Conservation (phyloP, 345 rosid species). For the Cardamine chenopodiifolia region DNA sequence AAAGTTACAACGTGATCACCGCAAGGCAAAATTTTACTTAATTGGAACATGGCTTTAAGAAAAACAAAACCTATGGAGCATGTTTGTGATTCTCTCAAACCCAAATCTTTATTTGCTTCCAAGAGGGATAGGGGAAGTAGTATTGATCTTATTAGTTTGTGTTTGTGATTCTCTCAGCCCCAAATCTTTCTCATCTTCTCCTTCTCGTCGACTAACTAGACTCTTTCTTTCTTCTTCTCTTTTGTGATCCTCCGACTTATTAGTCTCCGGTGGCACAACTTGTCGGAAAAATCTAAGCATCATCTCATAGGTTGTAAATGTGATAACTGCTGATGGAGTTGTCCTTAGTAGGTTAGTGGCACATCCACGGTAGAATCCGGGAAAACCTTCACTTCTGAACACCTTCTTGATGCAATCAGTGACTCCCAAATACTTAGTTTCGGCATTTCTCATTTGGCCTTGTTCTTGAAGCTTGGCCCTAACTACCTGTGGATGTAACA, state of each 20-base stretch:
- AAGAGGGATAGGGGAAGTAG: conserved; percentile 39
- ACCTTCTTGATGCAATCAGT: conserved; percentile 82
- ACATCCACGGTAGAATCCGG: conserved; percentile 85
- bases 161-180: conserved; percentile 38
- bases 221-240: conserved; percentile 33
- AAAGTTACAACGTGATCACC: conserved; percentile 33
- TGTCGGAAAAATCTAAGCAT: conserved; percentile 54
- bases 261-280: conserved; percentile 50
- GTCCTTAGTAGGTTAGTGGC: conserved; percentile 79
- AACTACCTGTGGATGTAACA: conserved; percentile 57
- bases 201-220: conserved; percentile 32
- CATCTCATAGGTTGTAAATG: conserved; percentile 86
- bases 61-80: conserved; percentile 31
- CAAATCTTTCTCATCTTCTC: conserved; percentile 35
- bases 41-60: conserved; percentile 17
- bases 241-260: conserved; percentile 2
- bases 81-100: neutral
- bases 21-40: conserved; percentile 22
- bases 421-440: conserved; percentile 60
- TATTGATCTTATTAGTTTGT: conserved; percentile 35
- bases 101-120: conserved; percentile 37
- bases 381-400: conserved; percentile 63
- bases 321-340: conserved; percentile 83
- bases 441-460: conserved; percentile 61
- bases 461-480: conserved; percentile 98